Evolutionary conservation across 768 basidiomycete genomes (phyloP), one percentile per base, ranked within the genome.

Genomic region (Asterophora lycoperdoides): DNA sequence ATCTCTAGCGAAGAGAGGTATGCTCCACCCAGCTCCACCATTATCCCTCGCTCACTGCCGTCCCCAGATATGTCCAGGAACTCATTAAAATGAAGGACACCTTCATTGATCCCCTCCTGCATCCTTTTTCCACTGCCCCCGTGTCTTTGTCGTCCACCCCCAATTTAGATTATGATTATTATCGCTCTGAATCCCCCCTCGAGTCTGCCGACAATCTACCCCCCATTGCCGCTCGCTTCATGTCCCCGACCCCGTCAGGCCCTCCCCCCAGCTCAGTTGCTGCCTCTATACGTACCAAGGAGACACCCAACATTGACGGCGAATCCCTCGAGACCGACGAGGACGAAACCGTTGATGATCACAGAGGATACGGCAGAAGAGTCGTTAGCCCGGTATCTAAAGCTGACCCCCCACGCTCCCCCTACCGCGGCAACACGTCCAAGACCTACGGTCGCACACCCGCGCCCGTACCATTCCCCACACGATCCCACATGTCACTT

Each of bases 1-100:
- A 93, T 97, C 41, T 86, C 89, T 26, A 93, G 90, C 56, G 94
- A 97, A 70, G 93, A 97, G 66, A 83, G 93, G 90, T 91, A 60
- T 43, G 80, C 30, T 11, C 68, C 19, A 13, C 32, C 37, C 26
- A 38, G 23, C 23, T 7, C 15, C 4, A 6, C 8, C 34, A 46
- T 15, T 23, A 41, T 34, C 46, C 43, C 13, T 40, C 44, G 8
- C 35, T 30, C 53, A 51, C 23, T 33, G 44, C 62, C 46, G 59
- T 53, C 49, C 46, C 26, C 49, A 96, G 93, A 81, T 97, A 97
- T 62, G 92, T 97, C 30, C 79, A 80, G 58, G 94, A 97, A 59
- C 78, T 97, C 8, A 67, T 83, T 58, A 90, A 87, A 69, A 86
- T 97, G 81, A 93, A 91, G 70, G 90, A 93, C 55, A 93, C 89